Evolutionary conservation across 305 asterid species (phyloP).

Genomic region (Salvia sclarea): DNA sequence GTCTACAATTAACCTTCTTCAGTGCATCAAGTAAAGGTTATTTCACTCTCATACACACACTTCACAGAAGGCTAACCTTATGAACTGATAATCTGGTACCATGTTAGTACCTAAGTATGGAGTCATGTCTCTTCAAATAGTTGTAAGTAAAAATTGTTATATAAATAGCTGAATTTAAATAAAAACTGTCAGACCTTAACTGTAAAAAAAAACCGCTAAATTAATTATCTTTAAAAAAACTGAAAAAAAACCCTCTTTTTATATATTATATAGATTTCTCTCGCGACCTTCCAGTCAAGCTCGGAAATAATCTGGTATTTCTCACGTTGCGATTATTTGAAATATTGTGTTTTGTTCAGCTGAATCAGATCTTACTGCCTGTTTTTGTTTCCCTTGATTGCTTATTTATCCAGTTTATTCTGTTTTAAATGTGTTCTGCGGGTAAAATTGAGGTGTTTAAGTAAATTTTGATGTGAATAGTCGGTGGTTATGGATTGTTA

Average conservation of each 20-base stretch:
- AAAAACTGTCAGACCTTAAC: no score
- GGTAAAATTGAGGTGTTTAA: conserved; percentile 13
- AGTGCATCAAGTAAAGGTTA: neutral
- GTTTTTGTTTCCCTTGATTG: neutral
- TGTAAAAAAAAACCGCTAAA: no score
- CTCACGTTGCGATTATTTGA: neutral
- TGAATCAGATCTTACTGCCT: conserved; percentile 34
- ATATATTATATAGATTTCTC: no score
- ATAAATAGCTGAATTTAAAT: no score
- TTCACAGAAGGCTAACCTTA: neutral
- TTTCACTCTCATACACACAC: neutral
- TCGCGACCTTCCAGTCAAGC: conserved; percentile 1
- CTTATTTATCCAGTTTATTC: neutral
- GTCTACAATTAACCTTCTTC: neutral
- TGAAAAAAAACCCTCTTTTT: no score
- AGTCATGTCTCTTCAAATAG: no score
- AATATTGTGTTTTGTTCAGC: neutral
- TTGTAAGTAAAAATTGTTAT: no score
- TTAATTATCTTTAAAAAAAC: no score
- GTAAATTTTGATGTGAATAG: neutral
- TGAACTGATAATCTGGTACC: neutral
- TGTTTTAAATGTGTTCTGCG: neutral
- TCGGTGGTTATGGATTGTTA: neutral
- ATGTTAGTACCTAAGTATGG: no score
- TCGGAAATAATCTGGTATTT: neutral